A percentile compares a stretch with the other conserved stretches of the same genome.
These are phyloP conservation scores for Colletotrichum abscissum DNA, from an alignment of 2,329 filamentous ascomycete species.

Conservation along the genomic window DNA sequence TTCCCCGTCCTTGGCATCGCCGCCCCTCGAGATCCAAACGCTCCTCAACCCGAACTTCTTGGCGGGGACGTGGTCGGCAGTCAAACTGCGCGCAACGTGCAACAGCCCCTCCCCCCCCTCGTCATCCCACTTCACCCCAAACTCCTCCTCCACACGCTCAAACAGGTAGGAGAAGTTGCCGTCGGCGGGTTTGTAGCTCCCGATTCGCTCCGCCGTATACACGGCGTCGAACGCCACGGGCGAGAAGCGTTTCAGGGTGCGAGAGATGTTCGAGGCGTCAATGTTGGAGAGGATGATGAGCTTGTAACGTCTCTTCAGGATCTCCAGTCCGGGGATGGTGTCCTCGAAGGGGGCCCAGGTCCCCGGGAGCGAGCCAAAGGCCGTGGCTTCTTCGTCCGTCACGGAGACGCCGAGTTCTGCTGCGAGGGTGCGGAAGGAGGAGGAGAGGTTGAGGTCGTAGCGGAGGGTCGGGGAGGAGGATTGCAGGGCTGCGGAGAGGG, in stretches of 20 bases:
- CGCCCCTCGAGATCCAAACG: slow-evolving; percentile 73
- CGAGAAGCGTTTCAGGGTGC: slow-evolving; percentile 36
- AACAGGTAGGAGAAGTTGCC: slow-evolving; percentile 76
- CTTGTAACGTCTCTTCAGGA: slow-evolving; percentile 63
- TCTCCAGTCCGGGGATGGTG: slow-evolving; percentile 62
- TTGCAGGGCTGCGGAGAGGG: slow-evolving; percentile 61
- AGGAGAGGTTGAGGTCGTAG: slow-evolving; percentile 68
- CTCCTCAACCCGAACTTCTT: slow-evolving; percentile 69
- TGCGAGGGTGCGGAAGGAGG: slow-evolving; percentile 57
- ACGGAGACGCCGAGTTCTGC: slow-evolving; percentile 49
- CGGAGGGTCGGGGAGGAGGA: slow-evolving; percentile 61
- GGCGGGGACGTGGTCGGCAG: slow-evolving; percentile 75
- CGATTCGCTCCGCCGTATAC: slow-evolving; percentile 78
- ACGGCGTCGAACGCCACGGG: slow-evolving; percentile 67
- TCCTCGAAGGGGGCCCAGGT: slow-evolving; percentile 69
- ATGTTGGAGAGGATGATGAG: slow-evolving; percentile 72
- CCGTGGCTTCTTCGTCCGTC: slow-evolving; percentile 50
- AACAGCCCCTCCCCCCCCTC: slow-evolving; percentile 62
- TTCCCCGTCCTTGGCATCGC: slow-evolving; percentile 57
- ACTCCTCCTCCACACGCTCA: slow-evolving; percentile 59
- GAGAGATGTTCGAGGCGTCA: slow-evolving; percentile 52
- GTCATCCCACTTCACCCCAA: slow-evolving; percentile 60
- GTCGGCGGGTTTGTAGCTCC: slow-evolving; percentile 75
- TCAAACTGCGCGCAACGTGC: slow-evolving; percentile 76
- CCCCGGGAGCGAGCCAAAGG: slow-evolving; percentile 63